Percentiles rank a stretch among this genome's conserved stretches.
These are phyloP conservation scores for Tarenaya hassleriana DNA, from an alignment of 345 rosid species.

Conservation along the genomic window DNA sequence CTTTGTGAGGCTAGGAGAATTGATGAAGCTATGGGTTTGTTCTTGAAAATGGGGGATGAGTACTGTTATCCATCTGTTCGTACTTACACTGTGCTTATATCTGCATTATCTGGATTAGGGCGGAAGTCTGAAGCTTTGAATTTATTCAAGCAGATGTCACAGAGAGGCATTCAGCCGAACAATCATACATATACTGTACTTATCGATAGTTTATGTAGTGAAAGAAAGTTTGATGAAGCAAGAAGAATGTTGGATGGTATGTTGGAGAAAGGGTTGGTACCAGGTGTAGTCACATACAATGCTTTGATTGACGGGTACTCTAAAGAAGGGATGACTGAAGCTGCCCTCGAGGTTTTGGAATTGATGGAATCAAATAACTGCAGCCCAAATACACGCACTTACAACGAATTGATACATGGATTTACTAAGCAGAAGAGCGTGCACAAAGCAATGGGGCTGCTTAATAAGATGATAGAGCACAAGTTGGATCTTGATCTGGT, in stretches of 20 bases:
- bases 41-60: conserved; percentile 55
- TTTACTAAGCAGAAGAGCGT: conserved; percentile 57
- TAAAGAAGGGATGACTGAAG: conserved; percentile 55
- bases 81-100: conserved; percentile 69
- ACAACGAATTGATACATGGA: conserved; percentile 71
- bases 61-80: conserved; percentile 60
- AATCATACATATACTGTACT: conserved; percentile 72
- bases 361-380: conserved; percentile 58
- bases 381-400: conserved; percentile 67
- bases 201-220: conserved; percentile 54
- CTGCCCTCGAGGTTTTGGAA: conserved; percentile 54
- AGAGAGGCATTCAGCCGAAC: conserved; percentile 65
- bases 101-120: conserved; percentile 42
- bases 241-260: conserved; percentile 46
- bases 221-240: conserved; percentile 50
- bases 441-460: conserved; percentile 75
- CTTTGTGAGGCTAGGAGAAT: conserved; percentile 58
- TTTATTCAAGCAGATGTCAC: conserved; percentile 52
- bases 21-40: conserved; percentile 63
- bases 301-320: conserved; percentile 78
- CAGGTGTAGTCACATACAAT: conserved; percentile 71
- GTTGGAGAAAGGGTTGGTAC: conserved; percentile 54
- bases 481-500: conserved; percentile 47
- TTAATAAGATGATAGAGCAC: conserved; percentile 47
- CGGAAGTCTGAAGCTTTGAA: conserved; percentile 55